These are phyloP conservation scores for Colletotrichum sp. DNA, from an alignment of 2,329 filamentous ascomycete genomes.

Conservation along the genomic window DNA sequence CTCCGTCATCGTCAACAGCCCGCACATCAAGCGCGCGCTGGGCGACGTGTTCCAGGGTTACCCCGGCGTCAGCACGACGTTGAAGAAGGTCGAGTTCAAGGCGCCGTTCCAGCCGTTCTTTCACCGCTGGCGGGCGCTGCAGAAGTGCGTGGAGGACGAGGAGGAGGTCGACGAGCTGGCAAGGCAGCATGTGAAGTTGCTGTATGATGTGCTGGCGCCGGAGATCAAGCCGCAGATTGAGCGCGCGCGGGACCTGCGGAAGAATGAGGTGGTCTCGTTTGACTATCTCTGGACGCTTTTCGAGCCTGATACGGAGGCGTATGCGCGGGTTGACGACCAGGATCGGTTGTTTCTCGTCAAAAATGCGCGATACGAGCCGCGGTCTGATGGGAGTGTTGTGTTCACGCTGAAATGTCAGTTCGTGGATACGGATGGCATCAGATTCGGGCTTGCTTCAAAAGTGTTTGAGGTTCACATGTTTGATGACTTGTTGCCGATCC, in stretches of 20 bases:
- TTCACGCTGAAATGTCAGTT: neutral
- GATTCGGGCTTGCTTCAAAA: neutral
- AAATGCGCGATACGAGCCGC: fast-evolving
- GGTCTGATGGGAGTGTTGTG: neutral
- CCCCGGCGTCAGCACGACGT: neutral
- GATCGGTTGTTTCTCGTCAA: neutral
- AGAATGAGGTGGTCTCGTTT: neutral
- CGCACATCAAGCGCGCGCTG: neutral
- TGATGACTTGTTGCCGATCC: neutral
- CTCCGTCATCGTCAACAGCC: neutral
- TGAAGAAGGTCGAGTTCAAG: neutral
- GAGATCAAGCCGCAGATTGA: neutral
- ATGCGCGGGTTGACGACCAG: neutral
- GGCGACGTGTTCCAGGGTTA: neutral
- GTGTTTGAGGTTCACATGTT: neutral
- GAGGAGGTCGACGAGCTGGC: neutral
- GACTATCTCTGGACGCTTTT: neutral
- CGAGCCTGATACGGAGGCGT: neutral
- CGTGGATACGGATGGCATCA: fast-evolving
- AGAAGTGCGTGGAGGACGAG: neutral
- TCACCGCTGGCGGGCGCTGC: neutral
- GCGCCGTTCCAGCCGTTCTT: neutral
- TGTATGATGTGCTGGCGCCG: neutral
- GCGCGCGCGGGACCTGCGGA: neutral
- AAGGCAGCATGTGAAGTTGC: neutral